phyloP scores from a whole-genome alignment of 352 stramenopile genomes.

The Phytophthora quininea region DNA sequence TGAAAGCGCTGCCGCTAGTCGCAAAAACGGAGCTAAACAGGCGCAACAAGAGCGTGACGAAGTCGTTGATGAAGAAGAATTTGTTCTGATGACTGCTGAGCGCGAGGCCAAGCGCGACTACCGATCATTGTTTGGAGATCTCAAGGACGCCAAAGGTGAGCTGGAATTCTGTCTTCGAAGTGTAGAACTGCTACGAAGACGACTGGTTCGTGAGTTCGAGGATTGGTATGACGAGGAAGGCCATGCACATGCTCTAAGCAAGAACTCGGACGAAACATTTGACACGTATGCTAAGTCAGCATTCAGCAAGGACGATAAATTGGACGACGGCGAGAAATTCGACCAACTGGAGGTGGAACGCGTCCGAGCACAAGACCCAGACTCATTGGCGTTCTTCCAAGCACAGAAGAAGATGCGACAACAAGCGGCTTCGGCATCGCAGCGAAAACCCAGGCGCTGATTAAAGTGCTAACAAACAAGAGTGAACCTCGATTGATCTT shows the following conservation, averaged over 20 bases:
- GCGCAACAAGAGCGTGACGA: slow-evolving; percentile 54
- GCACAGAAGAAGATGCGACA: slow-evolving; percentile 88
- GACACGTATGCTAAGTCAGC: slow-evolving; percentile 18
- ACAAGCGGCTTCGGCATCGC: slow-evolving; percentile 26
- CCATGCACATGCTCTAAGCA: slow-evolving; percentile 39
- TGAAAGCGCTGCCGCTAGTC: background rate
- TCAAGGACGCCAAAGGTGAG: slow-evolving; percentile 81
- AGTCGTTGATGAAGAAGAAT: slow-evolving; percentile 94
- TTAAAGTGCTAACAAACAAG: background rate
- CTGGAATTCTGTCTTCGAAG: slow-evolving; percentile 69
- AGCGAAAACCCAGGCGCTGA: slow-evolving; percentile 37
- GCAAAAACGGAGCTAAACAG: slow-evolving; percentile 10
- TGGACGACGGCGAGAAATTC: slow-evolving; percentile 93
- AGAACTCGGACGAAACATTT: slow-evolving; percentile 21
- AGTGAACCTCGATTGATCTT: too few relatives aligned
- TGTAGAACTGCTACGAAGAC: slow-evolving; percentile 77
- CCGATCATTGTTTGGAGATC: slow-evolving; percentile 78
- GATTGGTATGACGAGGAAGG: slow-evolving; percentile 78
- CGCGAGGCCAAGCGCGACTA: slow-evolving; percentile 89
- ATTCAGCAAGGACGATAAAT: slow-evolving; percentile 71
- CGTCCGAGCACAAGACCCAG: slow-evolving; percentile 84
- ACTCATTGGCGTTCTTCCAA: slow-evolving; percentile 93
- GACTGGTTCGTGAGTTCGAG: slow-evolving; percentile 85
- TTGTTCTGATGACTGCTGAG: slow-evolving; percentile 84
- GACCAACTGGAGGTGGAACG: slow-evolving; percentile 92